Base-by-base conservation (phyloP, 352 stramenopile species). In the Globisporangium camurandrum region DNA sequence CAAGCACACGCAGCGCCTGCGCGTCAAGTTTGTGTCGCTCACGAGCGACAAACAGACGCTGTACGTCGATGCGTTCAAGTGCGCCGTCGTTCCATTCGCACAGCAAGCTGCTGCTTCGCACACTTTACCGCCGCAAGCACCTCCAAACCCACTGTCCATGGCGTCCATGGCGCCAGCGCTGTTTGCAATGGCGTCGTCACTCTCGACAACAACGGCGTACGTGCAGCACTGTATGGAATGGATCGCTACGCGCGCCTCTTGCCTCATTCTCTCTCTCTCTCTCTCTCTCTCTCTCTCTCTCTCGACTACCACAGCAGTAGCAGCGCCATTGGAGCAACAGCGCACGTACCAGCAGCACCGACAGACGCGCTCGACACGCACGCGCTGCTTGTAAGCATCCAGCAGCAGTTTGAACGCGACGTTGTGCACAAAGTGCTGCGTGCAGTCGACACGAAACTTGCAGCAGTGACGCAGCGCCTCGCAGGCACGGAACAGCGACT, bases 21-120 rank as follows among this genome's bases (percentile, higher is more conserved):
- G 66, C 14, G 51, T 88, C 60, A 87, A 86, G 51, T 91, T 91
- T 46, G 72, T 88, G 41, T 88, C 76, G 2, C 57, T 91, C 5
- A 71, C 64, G 2, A 75, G 70, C 0, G 65, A 86, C 38, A 91
- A 91, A 40, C 61, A 24, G 33, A 48, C 45, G 23, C 34, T 87
- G 23, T 34, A 63, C 3, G 41, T 91, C 37, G 57, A 66, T 4
- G 37, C 57, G 12, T 57, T 88, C 27, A 66, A 51, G 24, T 87
- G 69, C 42, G 34, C 62, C 2, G 83, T 71, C 53, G 59, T 75
- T 9, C 49, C 57, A 2, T 56, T 75, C 36, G 44, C 61, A 33
- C 49, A 42, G 30, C 54, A 42, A 31, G 59, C 28, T n/a, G n/a
- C n/a, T n/a, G n/a, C n/a, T n/a, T n/a, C n/a, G n/a, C n/a, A n/a